Evolutionary conservation across 2,329 filamentous ascomycete genomes (phyloP).

Genomic region (Phialophora chinensis): DNA sequence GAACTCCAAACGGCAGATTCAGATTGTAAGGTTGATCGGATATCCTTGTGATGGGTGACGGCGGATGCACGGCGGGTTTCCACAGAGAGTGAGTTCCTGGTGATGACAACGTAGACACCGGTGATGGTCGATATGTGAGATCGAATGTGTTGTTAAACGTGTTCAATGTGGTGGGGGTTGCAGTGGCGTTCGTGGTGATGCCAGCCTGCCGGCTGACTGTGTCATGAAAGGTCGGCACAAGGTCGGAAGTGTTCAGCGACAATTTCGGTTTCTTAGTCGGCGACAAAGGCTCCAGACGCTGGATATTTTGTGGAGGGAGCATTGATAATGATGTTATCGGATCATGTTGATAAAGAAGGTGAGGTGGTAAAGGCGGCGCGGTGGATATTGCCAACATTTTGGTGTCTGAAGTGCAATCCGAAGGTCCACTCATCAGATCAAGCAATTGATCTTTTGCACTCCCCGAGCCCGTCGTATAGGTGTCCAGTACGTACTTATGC

Average conservation of each 20-base stretch:
- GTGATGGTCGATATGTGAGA: slow-evolving; percentile 47
- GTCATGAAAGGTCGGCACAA: slow-evolving; percentile 60
- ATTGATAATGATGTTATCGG: slow-evolving; percentile 13
- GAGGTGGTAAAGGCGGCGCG: slow-evolving; percentile 21
- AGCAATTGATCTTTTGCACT: slow-evolving; percentile 11
- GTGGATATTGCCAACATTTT: slow-evolving; percentile 33
- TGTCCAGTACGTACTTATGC: slow-evolving; percentile 12
- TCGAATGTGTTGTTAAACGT: slow-evolving; percentile 68
- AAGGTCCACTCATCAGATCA: slow-evolving; percentile 20
- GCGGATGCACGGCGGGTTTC: slow-evolving; percentile 38
- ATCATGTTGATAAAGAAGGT: slow-evolving; percentile 27
- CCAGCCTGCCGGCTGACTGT: slow-evolving; percentile 51
- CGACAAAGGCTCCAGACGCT: slow-evolving; percentile 18
- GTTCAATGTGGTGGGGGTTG: slow-evolving; percentile 66
- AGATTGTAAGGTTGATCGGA: slow-evolving; percentile 45
- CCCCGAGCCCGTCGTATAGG: slow-evolving; percentile 8
- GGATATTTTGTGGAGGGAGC: slow-evolving; percentile 16
- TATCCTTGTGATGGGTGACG: slow-evolving; percentile 13
- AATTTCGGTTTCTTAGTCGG: slow-evolving; percentile 60
- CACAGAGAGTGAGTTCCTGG: slow-evolving; percentile 29
- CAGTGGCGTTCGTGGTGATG: slow-evolving; percentile 40
- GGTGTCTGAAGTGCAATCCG: slow-evolving; percentile 5
- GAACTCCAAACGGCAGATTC: slow-evolving; percentile 52
- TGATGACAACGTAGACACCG: slow-evolving; percentile 46
- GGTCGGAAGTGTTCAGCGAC: slow-evolving; percentile 62